Base-by-base conservation (phyloP, 139 green algal genomes). In the Zygnema circumcarinatum region DNA sequence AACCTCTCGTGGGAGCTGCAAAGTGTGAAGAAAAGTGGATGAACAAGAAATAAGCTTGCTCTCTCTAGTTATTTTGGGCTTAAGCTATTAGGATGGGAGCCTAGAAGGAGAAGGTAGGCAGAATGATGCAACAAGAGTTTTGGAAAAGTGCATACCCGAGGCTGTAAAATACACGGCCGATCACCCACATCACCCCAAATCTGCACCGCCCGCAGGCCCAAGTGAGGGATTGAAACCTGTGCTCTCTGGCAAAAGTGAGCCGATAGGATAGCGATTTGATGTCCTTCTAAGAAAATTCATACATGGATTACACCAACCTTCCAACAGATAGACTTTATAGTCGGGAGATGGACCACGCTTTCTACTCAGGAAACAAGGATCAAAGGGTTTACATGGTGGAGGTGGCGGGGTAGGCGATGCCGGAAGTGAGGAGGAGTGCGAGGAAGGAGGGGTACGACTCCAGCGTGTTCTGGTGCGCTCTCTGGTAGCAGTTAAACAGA, bases 401-500 rank as follows among this genome's bases (percentile, higher is more conserved):
- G 2, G 84, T 88, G 1, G 81, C 36, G 2, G 88, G 84, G 47
- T 88, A 79, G 2, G 83, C 76, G 1, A 87, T 21, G 36, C 89
- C 89, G n/a, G 52, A 41, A 2, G 86, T n/a, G 22, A 91, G 52
- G 7, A 86, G 41, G 1, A 87, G 41, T 31, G 81, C 22, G 42
- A 84, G 67, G 29, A 89, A 88, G n/a, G 54, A 25, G 2, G 85
- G 81, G 67, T 89, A 86, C 35, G 1, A 40, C 72, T 93, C 90
- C 7, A 93, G 75, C 47, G 90, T 92, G 76, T 93, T 91, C 29
- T 91, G 87, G 74, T 93, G 90, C 41, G 81, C 90, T 73, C 90
- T 83, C 82, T 93, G 90, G 2, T 84, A 74, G 90, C 87, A 93
- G 81, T 93, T 89, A 76, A 93, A 93, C 74, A 90, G 38, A 35